Evolutionary conservation across 495 filamentous ascomycete genomes (phyloP).

Genomic region (Hypoxylon trugodes): DNA sequence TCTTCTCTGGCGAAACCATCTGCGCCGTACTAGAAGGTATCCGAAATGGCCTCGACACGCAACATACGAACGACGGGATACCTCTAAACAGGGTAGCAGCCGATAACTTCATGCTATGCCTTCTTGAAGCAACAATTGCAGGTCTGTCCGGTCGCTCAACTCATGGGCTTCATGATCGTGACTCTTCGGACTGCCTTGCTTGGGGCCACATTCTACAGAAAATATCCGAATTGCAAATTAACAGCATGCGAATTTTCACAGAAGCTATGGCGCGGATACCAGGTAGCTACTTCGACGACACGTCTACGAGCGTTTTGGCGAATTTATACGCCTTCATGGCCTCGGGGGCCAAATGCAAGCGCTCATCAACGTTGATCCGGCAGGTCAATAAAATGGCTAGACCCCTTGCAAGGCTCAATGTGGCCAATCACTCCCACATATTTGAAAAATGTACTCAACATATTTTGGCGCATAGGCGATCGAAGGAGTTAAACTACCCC

Average conservation of each 20-base stretch:
- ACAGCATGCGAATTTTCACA: constrained; percentile 27
- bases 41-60: constrained; percentile 6
- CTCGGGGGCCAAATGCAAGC: background rate
- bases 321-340: constrained; percentile 25
- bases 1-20: constrained; percentile 24
- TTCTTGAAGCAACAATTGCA: constrained; percentile 32
- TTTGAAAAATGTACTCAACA: constrained; percentile 24
- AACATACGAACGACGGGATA: background rate
- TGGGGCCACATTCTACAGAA: constrained; percentile 33
- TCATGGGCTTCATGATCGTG: background rate
- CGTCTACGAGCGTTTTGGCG: constrained; percentile 15
- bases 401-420: constrained; percentile 24
- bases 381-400: constrained; percentile 37
- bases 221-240: constrained; percentile 31
- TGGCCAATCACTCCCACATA: constrained; percentile 17
- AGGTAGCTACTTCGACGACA: constrained; percentile 10
- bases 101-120: constrained; percentile 17
- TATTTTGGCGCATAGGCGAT: constrained; percentile 15
- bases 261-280: constrained; percentile 35
- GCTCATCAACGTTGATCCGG: constrained; percentile 8
- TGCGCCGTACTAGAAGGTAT: constrained; percentile 33
- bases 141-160: constrained; percentile 30
- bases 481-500: constrained; percentile 7
- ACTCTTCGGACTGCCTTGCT: constrained; percentile 9
- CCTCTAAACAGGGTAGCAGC: background rate